Evolutionary conservation across 2,329 filamentous ascomycete genomes (phyloP), one percentile per base, ranked within the genome.

Genomic region (Ophiocordyceps camponoti-saundersi): DNA sequence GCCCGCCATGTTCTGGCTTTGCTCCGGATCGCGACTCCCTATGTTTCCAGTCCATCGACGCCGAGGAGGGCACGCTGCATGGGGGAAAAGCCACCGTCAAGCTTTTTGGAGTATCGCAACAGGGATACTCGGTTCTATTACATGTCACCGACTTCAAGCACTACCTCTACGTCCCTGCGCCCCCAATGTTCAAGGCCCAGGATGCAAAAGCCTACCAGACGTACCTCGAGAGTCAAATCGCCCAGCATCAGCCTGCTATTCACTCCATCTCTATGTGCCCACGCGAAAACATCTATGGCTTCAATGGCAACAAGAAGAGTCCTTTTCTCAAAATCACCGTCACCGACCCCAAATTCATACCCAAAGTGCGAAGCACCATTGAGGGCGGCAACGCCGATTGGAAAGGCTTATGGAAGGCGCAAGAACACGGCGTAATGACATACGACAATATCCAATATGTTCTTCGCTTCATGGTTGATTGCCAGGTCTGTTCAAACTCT

Each of bases 401-500:
- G 75, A 94, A 90, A 62, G 80, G 82, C 5, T 72, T 95, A 63
- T 98, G 92, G 90, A 83, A 79, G 53, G 75, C 69, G 20, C 69
- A 72, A 7, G 72, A 73, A 6, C 77, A 75, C 20, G 83, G 83
- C 20, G 79, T 96, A 52, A 75, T 89, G 62, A 96, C 92, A 0
- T 98, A 90, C 57, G 92, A 98, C 68, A 95, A 82, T 54, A 89
- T 98, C 48, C 86, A 94, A 69, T 98, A 95, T 59, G 79, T 96
- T 23, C 66, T 96, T 53, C 77, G 92, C 46, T 96, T 98, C 65
- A 98, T 98, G 92, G 90, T 98, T 45, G 92, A 98, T 63, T 93
- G 85, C 54, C 83, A 89, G 62, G 81, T 85, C 68, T 54, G 66
- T 46, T n/a, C 18, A 2, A n/a, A 23, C 20, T 39, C 11, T 32